A percentile compares a stretch with the other conserved stretches of the same genome.
These are phyloP conservation scores for Omphalea diandra DNA, from an alignment of 441 rosid species.

Conservation along the genomic window DNA sequence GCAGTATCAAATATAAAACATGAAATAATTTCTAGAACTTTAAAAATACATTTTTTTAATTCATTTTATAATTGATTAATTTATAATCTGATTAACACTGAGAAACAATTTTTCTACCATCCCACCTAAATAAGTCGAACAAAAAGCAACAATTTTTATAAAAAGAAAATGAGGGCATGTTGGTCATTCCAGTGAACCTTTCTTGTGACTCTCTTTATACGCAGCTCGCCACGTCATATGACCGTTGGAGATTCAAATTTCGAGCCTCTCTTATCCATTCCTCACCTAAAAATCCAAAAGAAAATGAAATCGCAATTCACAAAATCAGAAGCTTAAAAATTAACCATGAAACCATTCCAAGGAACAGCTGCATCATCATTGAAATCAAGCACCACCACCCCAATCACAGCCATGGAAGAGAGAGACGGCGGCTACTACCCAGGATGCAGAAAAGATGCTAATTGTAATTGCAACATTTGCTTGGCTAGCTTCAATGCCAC, in stretches of 20 bases:
- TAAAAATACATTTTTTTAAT: too few species aligned
- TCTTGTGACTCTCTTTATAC: background rate
- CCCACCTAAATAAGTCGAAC: too few species aligned
- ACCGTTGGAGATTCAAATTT: constrained; percentile 54
- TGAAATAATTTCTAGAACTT: too few species aligned
- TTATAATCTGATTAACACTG: too few species aligned
- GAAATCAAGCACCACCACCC: constrained; percentile 43
- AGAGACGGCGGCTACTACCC: constrained; percentile 85
- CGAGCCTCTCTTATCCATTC: constrained; percentile 16
- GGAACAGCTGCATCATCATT: constrained; percentile 33
- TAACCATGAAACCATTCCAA: constrained; percentile 28
- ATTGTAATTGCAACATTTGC: constrained; percentile 79
- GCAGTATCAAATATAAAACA: too few species aligned
- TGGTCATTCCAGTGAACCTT: background rate
- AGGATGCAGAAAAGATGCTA: constrained; percentile 82
- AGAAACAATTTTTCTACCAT: too few species aligned
- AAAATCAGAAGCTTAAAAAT: constrained; percentile 24
- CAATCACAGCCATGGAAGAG: constrained; percentile 37
- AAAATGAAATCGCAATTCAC: background rate
- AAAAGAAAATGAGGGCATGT: background rate
- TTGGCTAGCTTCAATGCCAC: constrained; percentile 83
- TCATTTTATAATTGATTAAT: too few species aligned
- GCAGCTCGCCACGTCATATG: constrained; percentile 11
- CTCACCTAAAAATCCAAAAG: background rate
- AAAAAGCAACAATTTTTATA: too few species aligned